These are phyloP conservation scores for Poteriospumella lacustris DNA, from an alignment of 108 stramenopile species.

Conservation along the genomic window DNA sequence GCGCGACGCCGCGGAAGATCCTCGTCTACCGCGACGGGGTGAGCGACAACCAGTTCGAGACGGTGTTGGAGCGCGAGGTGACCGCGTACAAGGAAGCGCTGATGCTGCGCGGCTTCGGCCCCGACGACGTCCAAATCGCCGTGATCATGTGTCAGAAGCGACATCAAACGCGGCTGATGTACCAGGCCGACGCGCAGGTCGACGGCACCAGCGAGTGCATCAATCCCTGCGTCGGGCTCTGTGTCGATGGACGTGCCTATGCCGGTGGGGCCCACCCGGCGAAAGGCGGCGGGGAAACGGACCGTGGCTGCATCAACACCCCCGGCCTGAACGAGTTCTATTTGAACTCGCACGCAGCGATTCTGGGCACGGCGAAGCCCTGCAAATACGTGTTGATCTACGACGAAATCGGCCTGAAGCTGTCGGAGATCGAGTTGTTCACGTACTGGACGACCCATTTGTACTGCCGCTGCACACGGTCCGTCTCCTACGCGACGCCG, in stretches of 20 bases:
- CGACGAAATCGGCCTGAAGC: conserved; percentile 16
- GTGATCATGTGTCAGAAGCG: conserved; percentile 24
- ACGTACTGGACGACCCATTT: conserved; percentile 19
- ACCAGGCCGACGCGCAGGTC: not conserved
- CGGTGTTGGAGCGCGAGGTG: conserved; percentile 3
- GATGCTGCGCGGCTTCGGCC: not conserved
- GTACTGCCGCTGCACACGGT: not conserved
- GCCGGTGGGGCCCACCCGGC: not conserved
- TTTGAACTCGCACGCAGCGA: conserved; percentile 23
- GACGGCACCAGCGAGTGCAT: not conserved
- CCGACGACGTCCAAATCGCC: not conserved
- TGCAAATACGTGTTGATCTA: conserved; percentile 24
- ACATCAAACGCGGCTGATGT: conserved; percentile 15
- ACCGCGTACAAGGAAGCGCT: not conserved
- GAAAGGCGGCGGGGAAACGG: no score
- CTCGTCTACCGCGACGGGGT: conserved; percentile 26
- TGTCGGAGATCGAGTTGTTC: conserved; percentile 25
- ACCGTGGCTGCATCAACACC: conserved; percentile 2
- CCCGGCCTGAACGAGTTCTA: conserved; percentile 22
- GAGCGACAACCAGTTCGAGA: conserved; percentile 19
- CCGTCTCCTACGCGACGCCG: conserved; percentile 24
- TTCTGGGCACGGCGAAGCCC: conserved; percentile 20
- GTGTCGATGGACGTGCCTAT: not conserved
- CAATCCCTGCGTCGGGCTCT: conserved; percentile 15
- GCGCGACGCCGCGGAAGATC: not conserved